Base-by-base conservation (phyloP, 179 eudicot genomes). In the Carnegiea gigantea region DNA sequence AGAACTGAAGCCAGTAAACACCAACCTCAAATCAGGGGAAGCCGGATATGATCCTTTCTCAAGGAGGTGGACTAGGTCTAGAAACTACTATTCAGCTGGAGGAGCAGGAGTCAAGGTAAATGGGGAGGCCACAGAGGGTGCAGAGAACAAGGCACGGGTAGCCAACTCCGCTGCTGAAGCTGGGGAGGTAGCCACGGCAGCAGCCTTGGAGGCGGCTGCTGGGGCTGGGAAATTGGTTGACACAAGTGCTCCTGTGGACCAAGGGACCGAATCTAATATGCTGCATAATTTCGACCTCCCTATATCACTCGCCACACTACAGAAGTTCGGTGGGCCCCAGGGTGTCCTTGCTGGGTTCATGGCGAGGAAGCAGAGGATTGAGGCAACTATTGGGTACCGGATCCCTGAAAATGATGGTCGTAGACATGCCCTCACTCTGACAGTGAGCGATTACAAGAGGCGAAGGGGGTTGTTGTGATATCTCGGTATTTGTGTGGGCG, bases 31-130 rank as follows among this genome's bases (percentile, higher is more conserved):
- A 87, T 91, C 92, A 1, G 99, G 99, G 38, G 96, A 96, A 83
- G 98, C 98, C 0, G 99, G 99, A 59, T 96, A 96, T 78, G 99
- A 96, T 77, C 99, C 99, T 9, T 96, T 96, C 84, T 96, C 99
- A 9, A 92, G 99, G 83, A 91, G 99, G 78, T 96, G 99, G 99
- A 96, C 99, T 21, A 82, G 97, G 85, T 96, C 99, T 9, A 90
- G 82, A 81, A 95, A 95, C 84, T 95, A 95, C 82, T 95, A 92
- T 59, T 81, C 89, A 65, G 93, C 82, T 18, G 97, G 86, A 77
- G 87, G 80, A 26, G 89, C 78, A 9, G 86, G n/a, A 13, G 84
- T 40, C 1, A 83, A 77, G 30, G 82, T 9, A 21, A 78, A 78
- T 46, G 90, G 79, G 60, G 89, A 82, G 26, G 84, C 48, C 68